Base-by-base conservation (phyloP, 177 flowering plant genomes). In the Vitis hybrid region DNA sequence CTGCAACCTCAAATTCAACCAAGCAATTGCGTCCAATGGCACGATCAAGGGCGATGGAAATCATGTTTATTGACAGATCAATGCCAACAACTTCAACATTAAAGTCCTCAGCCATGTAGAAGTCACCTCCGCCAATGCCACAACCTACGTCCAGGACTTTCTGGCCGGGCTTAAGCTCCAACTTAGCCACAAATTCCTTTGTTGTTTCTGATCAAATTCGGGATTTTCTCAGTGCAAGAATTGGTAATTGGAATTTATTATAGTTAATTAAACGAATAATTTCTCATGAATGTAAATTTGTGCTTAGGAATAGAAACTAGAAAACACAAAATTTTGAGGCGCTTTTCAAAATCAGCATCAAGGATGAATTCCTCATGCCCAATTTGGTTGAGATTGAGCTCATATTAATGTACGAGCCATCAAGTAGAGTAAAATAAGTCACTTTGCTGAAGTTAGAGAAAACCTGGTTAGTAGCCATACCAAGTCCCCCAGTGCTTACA, bases 71-170 rank as follows among this genome's bases (percentile, higher is more conserved):
- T 50, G 98, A 96, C 51, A 96, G 94, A 75, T 96, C 99, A 76
- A 96, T 94, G 68, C 97, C 97, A 15, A 90, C 77, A 68, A 96
- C 98, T 76, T 94, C 87, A 62, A 85, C 98, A 76, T 89, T 87
- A 74, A 79, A 92, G 52, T 83, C 86, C 61, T 92, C 93, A 19
- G 99, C 94, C 99, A 94, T 94, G 83, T 96, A 94, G 70, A 96
- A 92, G 77, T 96, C 97, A 61, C 98, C 97, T 80, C 99, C 97
- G 1, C 99, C 99, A 78, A 96, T 90, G 72, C 99, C 99, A 82
- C 99, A 96, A 2, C 99, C 99, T 66, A 96, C 98, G 82, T 96
- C 99, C 14, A 94, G 87, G 55, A 96, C 99, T 76, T 87, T 94
- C 79, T 94, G 97, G 13, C 94, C 94, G 67, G 94, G 89, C 81